A percentile compares a stretch with the other conserved stretches of the same genome.
Evolutionary conservation across 352 stramenopile species (phyloP).

Genomic region (Pythium rhizo-oryzae): DNA sequence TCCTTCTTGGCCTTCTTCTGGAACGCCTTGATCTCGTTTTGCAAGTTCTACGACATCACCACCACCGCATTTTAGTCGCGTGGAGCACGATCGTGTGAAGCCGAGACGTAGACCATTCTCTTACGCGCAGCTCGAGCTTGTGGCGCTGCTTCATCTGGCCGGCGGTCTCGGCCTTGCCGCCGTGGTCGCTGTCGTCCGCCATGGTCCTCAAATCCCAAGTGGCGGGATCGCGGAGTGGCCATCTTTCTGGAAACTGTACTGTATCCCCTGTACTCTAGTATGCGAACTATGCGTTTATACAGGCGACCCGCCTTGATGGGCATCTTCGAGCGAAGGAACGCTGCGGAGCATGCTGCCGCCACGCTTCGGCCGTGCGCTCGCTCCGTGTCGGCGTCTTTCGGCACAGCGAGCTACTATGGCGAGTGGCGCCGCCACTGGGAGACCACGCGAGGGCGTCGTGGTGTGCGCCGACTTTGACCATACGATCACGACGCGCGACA

Average conservation of each 20-base stretch:
- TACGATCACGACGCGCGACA: constrained; percentile 65
- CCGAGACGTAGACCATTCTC: background rate
- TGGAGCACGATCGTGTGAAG: background rate
- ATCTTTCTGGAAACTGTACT: constrained; percentile 1
- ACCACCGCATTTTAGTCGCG: background rate
- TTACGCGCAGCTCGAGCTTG: constrained; percentile 83
- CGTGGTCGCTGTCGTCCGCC: constrained; percentile 29
- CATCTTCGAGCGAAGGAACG: background rate
- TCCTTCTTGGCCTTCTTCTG: constrained; percentile 90
- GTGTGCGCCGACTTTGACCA: constrained; percentile 78
- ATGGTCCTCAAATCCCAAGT: constrained; percentile 5
- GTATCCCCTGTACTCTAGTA: background rate
- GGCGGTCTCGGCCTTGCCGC: constrained; percentile 59
- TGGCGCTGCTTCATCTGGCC: constrained; percentile 88
- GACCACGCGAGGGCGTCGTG: constrained; percentile 25
- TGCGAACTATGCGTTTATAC: background rate
- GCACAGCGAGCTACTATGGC: background rate
- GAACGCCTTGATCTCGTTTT: constrained; percentile 78
- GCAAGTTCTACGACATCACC: constrained; percentile 48
- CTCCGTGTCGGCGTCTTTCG: background rate
- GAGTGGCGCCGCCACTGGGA: background rate
- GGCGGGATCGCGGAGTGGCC: no score
- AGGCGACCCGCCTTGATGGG: constrained; percentile 4
- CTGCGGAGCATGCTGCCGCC: background rate
- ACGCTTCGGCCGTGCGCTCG: background rate